Evolutionary conservation across 306 rosid species (phyloP).

Genomic region (Begonia peltatifolia): DNA sequence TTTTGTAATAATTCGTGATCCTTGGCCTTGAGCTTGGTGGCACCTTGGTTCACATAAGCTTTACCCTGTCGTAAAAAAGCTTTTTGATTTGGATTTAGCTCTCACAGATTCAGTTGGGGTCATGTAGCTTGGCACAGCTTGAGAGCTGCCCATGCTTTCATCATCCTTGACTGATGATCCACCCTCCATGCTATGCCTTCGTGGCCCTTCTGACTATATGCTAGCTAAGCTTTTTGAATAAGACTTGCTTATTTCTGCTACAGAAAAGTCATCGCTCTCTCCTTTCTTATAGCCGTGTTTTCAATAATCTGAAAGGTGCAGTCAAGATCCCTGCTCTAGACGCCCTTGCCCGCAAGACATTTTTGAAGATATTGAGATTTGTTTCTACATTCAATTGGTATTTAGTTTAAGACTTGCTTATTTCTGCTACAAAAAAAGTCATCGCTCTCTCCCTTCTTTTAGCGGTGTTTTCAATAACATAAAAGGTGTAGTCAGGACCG

Average conservation of each 20-base stretch:
- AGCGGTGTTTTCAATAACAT: no score
- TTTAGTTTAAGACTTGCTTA: no score
- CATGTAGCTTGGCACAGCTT: slow-evolving; percentile 44
- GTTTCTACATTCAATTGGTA: no score
- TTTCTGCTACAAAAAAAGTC: no score
- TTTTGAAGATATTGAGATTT: neutral
- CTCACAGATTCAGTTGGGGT: slow-evolving; percentile 30
- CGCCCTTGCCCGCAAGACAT: slow-evolving; percentile 81
- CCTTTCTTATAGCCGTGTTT: slow-evolving; percentile 43
- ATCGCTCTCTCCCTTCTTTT: no score
- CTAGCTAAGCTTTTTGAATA: slow-evolving; percentile 55
- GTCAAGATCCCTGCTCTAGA: slow-evolving; percentile 89
- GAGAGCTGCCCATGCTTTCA: slow-evolving; percentile 27
- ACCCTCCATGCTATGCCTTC: slow-evolving; percentile 71
- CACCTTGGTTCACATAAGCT: no score
- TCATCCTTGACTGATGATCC: slow-evolving; percentile 58
- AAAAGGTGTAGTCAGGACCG: no score
- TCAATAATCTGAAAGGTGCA: slow-evolving; percentile 76
- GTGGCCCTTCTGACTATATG: slow-evolving; percentile 49
- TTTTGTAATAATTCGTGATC: no score
- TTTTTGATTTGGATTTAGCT: slow-evolving; percentile 34
- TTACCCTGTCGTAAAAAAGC: slow-evolving; percentile 14
- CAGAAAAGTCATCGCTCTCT: slow-evolving; percentile 26
- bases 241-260: slow-evolving; percentile 83
- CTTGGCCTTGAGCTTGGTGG: no score